Percentiles rank a stretch among this genome's conserved stretches.
Evolutionary conservation across 2,329 filamentous ascomycete species (phyloP).

Genomic region (Penicillium verrucosum): DNA sequence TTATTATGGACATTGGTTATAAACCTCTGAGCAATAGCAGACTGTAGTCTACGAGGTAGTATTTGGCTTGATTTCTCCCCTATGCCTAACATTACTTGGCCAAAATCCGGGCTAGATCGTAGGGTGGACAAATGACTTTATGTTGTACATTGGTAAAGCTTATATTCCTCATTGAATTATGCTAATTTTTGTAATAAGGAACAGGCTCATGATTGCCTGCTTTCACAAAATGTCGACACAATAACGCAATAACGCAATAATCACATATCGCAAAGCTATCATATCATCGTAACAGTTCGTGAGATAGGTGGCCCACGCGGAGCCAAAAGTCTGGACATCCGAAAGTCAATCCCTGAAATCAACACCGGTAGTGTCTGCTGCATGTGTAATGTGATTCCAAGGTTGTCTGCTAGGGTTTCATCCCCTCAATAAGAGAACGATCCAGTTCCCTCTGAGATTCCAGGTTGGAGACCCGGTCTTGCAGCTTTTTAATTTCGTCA

Average conservation of each 20-base stretch:
- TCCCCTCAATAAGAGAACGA: constrained; percentile 41
- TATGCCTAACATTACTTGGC: neutral
- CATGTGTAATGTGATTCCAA: neutral
- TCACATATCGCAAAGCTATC: neutral
- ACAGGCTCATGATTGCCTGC: neutral
- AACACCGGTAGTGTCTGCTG: neutral
- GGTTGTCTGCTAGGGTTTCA: neutral
- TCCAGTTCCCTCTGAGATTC: constrained; percentile 57
- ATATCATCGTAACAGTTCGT: constrained; percentile 7
- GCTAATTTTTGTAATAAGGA: neutral
- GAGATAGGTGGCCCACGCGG: neutral
- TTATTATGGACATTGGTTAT: neutral
- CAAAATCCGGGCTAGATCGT: neutral
- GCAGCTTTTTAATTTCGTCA: constrained; percentile 61
- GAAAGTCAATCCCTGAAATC: neutral
- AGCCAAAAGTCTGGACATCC: neutral
- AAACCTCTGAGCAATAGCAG: rapidly evolving
- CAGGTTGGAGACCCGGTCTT: constrained; percentile 59
- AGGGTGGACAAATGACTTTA: too few species aligned
- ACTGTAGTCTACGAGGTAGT: neutral
- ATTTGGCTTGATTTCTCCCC: neutral
- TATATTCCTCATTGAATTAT: neutral
- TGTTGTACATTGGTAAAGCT: neutral
- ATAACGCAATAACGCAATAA: neutral
- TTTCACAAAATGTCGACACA: neutral